Evolutionary conservation across 2,329 filamentous ascomycete species (phyloP).

Genomic region (Alternaria postmessia): DNA sequence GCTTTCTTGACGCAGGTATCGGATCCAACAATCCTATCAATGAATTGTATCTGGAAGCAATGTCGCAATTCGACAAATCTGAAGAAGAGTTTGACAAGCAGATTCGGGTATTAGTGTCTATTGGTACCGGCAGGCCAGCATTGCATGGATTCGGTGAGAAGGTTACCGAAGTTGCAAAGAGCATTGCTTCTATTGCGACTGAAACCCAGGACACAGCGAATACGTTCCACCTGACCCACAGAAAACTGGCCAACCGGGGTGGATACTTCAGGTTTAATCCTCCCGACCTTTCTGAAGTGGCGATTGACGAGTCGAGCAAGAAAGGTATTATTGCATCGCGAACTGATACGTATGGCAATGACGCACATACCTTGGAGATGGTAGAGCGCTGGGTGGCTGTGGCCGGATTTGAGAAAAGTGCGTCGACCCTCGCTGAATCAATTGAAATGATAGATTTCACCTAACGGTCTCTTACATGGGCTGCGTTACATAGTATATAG

Average conservation of each 20-base stretch:
- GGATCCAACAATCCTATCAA: conserved; percentile 1
- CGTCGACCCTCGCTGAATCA: neutral
- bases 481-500: neutral
- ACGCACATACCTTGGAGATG: neutral
- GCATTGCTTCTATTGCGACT: neutral
- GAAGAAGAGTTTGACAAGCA: neutral
- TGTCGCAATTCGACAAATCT: neutral
- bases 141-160: neutral
- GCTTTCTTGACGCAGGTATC: conserved; percentile 53
- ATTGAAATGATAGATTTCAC: neutral
- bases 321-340: neutral
- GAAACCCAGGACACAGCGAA: neutral
- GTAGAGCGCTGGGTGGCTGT: neutral
- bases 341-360: neutral
- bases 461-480: neutral
- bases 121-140: neutral
- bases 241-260: neutral
- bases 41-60: neutral
- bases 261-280: neutral
- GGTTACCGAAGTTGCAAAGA: neutral
- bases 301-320: neutral
- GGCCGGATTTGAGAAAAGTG: neutral
- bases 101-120: neutral
- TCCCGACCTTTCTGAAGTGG: neutral
- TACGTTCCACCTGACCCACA: neutral